Evolutionary conservation across 148 eudicot species (phyloP).

Genomic region (Vaccinium vitisidaea): DNA sequence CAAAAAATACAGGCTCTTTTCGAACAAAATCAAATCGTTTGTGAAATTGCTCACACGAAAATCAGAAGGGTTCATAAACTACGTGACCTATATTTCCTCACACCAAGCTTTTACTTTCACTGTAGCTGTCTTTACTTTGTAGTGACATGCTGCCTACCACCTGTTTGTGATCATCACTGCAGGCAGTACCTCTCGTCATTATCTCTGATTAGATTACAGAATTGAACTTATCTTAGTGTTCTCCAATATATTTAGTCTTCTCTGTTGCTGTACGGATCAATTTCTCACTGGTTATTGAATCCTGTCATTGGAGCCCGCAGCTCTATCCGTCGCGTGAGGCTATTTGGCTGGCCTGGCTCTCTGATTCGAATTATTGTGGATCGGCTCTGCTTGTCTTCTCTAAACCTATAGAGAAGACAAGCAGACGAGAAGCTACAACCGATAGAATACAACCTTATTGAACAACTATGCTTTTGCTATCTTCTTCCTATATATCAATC

Average conservation of each 20-base stretch:
- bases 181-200: neutral
- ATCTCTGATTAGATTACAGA: neutral
- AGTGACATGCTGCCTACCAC: neutral
- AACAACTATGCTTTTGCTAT: neutral
- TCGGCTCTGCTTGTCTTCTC: neutral
- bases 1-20: neutral
- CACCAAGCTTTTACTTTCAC: neutral
- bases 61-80: neutral
- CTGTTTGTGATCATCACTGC: neutral
- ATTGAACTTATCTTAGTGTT: neutral
- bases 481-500: constrained; percentile 1
- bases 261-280: neutral
- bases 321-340: too few relatives aligned
- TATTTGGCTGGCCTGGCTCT: too few relatives aligned
- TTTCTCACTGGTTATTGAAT: neutral
- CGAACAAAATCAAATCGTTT: neutral
- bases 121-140: neutral
- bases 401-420: neutral
- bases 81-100: neutral
- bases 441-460: neutral
- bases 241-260: neutral
- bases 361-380: too few relatives aligned
- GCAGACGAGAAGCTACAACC: neutral
- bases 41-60: neutral
- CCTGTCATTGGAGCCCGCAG: neutral